A percentile compares a stretch with the other conserved stretches of the same genome.
Conservation (phyloP, 768 basidiomycete genomes). For the Leucosporidium creatinivorum region DNA sequence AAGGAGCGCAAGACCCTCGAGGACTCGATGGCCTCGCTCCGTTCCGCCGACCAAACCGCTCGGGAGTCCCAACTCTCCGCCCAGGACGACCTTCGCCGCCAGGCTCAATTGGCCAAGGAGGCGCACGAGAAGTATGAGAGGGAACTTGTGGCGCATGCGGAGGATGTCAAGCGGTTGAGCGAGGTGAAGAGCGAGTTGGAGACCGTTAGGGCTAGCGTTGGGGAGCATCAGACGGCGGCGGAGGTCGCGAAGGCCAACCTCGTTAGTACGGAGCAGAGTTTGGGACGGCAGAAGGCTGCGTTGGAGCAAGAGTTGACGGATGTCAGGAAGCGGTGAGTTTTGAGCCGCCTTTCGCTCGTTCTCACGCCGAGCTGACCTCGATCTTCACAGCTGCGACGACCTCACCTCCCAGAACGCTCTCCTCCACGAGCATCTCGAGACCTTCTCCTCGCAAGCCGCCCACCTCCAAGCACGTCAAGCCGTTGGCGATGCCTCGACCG, state of each 20-base stretch:
- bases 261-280: slow-evolving; percentile 62
- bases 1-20: slow-evolving; percentile 76
- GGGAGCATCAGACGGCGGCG: slow-evolving; percentile 56
- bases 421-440: slow-evolving; percentile 76
- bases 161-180: slow-evolving; percentile 66
- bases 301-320: slow-evolving; percentile 71
- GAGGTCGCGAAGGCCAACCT: slow-evolving; percentile 72
- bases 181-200: slow-evolving; percentile 58
- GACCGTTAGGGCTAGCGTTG: slow-evolving; percentile 49
- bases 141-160: slow-evolving; percentile 78
- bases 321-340: slow-evolving; percentile 58
- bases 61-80: slow-evolving; percentile 54
- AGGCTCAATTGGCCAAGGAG: slow-evolving; percentile 63
- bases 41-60: slow-evolving; percentile 61
- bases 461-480: slow-evolving; percentile 49
- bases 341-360: not conserved
- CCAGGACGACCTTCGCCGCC: slow-evolving; percentile 53
- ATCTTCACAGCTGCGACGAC: slow-evolving; percentile 56
- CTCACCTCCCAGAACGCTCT: slow-evolving; percentile 65
- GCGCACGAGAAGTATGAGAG: slow-evolving; percentile 74
- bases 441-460: slow-evolving; percentile 70
- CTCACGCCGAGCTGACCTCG: not conserved
- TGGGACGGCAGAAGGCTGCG: slow-evolving; percentile 68
- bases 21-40: slow-evolving; percentile 72
- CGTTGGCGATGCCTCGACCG: slow-evolving; percentile 52